Percentiles rank a stretch among this genome's conserved stretches.
phyloP scores from a whole-genome alignment of 2,329 filamentous ascomycete species.

The Hymenoscyphus fraxineus region DNA sequence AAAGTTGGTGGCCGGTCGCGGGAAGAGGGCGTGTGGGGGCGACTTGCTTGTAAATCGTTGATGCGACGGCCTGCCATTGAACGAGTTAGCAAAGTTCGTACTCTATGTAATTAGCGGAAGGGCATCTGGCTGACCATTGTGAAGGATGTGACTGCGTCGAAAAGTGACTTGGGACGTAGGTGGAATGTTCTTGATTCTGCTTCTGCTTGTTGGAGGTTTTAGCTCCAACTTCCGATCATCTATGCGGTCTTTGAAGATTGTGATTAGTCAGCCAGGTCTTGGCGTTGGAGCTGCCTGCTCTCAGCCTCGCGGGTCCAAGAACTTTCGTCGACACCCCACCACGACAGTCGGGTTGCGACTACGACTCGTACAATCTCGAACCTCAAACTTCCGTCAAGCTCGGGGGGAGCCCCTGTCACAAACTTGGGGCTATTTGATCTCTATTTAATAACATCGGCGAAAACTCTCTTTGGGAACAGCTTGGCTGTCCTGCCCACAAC shows the following conservation, averaged over 20 bases:
- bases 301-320: constrained; percentile 1
- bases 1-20: neutral
- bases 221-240: neutral
- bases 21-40: constrained; percentile 10
- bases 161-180: constrained; percentile 7
- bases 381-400: neutral
- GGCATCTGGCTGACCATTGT: constrained; percentile 31
- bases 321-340: neutral
- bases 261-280: neutral
- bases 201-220: constrained; percentile 13
- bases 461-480: neutral
- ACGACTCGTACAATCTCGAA: neutral
- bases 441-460: neutral
- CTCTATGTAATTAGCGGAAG: neutral
- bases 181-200: neutral
- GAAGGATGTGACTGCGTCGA: constrained; percentile 19
- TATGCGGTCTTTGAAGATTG: neutral
- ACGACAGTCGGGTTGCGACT: neutral
- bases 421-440: neutral
- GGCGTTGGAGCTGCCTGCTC: constrained; percentile 1
- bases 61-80: constrained; percentile 31
- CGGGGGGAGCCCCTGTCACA: neutral
- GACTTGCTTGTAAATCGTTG: constrained; percentile 35
- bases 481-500: neutral
- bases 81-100: constrained; percentile 20